phyloP scores from a whole-genome alignment of 768 basidiomycete species.

The Mycena sanguinolenta region DNA sequence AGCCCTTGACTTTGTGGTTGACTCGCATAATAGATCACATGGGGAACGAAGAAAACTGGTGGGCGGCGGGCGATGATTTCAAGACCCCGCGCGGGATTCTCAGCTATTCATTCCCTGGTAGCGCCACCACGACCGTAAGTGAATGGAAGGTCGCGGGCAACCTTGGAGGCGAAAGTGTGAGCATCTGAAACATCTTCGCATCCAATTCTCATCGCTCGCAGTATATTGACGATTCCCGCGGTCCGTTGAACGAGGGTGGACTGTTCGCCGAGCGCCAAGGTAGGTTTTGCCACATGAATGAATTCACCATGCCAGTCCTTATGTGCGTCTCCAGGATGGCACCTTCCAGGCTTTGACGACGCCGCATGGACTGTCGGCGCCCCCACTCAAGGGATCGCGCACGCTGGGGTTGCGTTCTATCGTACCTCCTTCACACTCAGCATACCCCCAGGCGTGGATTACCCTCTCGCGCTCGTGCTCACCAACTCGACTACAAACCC shows the following conservation, averaged over 20 bases:
- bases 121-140: conserved; percentile 51
- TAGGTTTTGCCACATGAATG: conserved; percentile 26
- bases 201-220: conserved; percentile 32
- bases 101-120: conserved; percentile 60
- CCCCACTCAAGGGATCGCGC: conserved; percentile 56
- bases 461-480: conserved; percentile 59
- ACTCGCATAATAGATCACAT: conserved; percentile 55
- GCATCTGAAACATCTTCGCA: conserved; percentile 21
- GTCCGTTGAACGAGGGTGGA: conserved; percentile 73
- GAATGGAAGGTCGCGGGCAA: conserved; percentile 68
- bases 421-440: conserved; percentile 60
- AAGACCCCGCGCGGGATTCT: conserved; percentile 64
- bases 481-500: conserved; percentile 61
- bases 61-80: conserved; percentile 58
- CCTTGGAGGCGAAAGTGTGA: conserved; percentile 60
- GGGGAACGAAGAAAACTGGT: conserved; percentile 63
- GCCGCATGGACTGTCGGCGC: conserved; percentile 56
- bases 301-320: neutral
- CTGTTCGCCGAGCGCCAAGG: conserved; percentile 68
- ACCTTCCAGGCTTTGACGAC: conserved; percentile 69
- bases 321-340: conserved; percentile 55
- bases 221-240: conserved; percentile 64
- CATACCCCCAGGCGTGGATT: conserved; percentile 61
- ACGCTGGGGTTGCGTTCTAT: conserved; percentile 64
- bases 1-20: neutral